These are phyloP conservation scores for Myriosclerotinia scirpicola DNA, from an alignment of 2,329 filamentous ascomycete species.

Conservation along the genomic window DNA sequence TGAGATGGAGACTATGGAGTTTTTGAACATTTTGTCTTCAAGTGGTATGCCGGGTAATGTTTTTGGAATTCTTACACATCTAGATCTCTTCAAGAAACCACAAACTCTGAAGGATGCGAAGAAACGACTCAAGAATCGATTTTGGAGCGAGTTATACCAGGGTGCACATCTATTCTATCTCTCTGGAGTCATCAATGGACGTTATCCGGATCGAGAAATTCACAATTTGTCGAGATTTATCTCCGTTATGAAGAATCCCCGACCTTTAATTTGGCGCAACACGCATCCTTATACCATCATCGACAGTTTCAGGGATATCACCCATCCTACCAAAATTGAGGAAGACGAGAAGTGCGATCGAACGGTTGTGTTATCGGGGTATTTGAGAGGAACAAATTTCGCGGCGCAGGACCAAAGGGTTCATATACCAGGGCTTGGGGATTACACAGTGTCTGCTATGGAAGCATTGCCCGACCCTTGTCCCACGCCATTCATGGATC, in stretches of 20 bases:
- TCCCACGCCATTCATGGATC: slow-evolving; percentile 87
- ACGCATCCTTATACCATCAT: slow-evolving; percentile 91
- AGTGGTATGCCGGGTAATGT: slow-evolving; percentile 99
- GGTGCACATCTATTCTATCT: slow-evolving; percentile 97
- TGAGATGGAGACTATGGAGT: slow-evolving; percentile 99
- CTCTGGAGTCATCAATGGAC: slow-evolving; percentile 91
- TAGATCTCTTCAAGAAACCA: slow-evolving; percentile 93
- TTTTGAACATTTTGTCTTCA: slow-evolving; percentile 87
- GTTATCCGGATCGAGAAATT: slow-evolving; percentile 94
- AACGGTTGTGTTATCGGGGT: slow-evolving; percentile 87
- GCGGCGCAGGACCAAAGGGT: slow-evolving; percentile 80
- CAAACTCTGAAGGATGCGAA: slow-evolving; percentile 90
- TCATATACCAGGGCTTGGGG: slow-evolving; percentile 89
- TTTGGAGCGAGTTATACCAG: slow-evolving; percentile 97
- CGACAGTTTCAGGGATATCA: slow-evolving; percentile 93
- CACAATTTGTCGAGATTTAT: slow-evolving; percentile 94
- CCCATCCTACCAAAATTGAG: slow-evolving; percentile 88
- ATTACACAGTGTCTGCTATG: slow-evolving; percentile 79
- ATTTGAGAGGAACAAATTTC: slow-evolving; percentile 93
- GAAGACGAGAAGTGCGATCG: slow-evolving; percentile 86
- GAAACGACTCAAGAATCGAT: slow-evolving; percentile 90
- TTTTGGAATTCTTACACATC: slow-evolving; percentile 92
- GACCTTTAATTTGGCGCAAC: slow-evolving; percentile 95
- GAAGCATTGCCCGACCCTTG: slow-evolving; percentile 92
- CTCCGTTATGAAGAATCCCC: slow-evolving; percentile 98